Conservation (phyloP, 805 yeast genomes). For the Yamadazyma kitorensis region DNA sequence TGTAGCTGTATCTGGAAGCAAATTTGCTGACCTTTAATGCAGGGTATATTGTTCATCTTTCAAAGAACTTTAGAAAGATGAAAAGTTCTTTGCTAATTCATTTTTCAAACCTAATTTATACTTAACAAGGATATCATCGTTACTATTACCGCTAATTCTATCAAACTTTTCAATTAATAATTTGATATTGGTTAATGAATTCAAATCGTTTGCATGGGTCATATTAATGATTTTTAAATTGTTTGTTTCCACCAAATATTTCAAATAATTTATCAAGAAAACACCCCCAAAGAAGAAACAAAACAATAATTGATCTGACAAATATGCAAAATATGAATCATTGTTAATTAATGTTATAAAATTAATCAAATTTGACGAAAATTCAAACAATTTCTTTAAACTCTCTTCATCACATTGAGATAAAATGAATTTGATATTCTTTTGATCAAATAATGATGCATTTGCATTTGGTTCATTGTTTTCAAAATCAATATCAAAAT, state of each 20-base stretch:
- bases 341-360: constrained; percentile 40
- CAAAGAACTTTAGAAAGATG: constrained; percentile 1
- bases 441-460: constrained; percentile 18
- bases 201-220: constrained; percentile 9
- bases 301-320: constrained; percentile 70
- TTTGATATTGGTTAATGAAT: constrained; percentile 14
- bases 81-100: constrained; percentile 9
- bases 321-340: constrained; percentile 60
- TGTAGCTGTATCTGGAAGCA: no score
- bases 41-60: no score
- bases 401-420: constrained; percentile 23
- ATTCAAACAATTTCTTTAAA: constrained; percentile 36
- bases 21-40: no score
- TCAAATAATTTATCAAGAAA: constrained; percentile 28
- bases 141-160: constrained; percentile 25
- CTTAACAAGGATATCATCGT: constrained; percentile 27
- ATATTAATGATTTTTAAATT: constrained; percentile 6
- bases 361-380: constrained; percentile 41
- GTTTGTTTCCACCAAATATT: constrained; percentile 8
- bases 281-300: constrained; percentile 43
- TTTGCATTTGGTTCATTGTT: no score
- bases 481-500: constrained; percentile 5
- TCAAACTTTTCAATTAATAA: constrained; percentile 26
- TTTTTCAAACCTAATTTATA: constrained; percentile 24
- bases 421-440: constrained; percentile 22